Conservation (phyloP, 2,329 filamentous ascomycete species). For the Teratosphaeriaceae sp. region DNA sequence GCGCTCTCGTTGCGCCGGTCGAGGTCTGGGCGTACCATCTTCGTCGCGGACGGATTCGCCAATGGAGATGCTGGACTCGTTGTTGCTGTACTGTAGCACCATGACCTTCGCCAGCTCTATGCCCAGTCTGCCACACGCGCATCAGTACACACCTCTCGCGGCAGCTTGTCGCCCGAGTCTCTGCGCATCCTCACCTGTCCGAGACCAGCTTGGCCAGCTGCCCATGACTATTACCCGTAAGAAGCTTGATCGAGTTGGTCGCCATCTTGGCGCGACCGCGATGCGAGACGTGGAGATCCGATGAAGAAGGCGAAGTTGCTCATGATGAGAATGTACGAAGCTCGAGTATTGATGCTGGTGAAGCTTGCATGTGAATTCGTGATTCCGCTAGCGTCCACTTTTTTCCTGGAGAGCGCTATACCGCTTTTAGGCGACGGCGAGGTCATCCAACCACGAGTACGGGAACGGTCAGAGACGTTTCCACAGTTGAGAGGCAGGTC, state of each 20-base stretch:
- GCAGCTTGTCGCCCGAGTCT: neutral
- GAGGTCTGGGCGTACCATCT: slow-evolving; percentile 72
- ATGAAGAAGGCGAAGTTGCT: neutral
- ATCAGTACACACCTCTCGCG: neutral
- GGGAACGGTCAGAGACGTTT: neutral
- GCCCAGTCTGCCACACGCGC: slow-evolving; percentile 51
- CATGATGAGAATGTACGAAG: slow-evolving; percentile 7
- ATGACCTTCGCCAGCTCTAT: slow-evolving; percentile 73
- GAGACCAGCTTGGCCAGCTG: slow-evolving; percentile 64
- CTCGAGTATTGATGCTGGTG: neutral
- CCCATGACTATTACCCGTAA: slow-evolving; percentile 70
- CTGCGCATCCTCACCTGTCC: slow-evolving; percentile 47
- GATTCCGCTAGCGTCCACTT: slow-evolving; percentile 3
- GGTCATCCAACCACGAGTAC: too few relatives aligned
- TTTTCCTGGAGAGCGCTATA: neutral
- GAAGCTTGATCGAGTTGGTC: slow-evolving; percentile 66
- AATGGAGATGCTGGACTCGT: slow-evolving; percentile 85
- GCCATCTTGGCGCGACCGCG: slow-evolving; percentile 46
- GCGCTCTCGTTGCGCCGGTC: too few relatives aligned
- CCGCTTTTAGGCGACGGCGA: neutral
- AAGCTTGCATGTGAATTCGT: neutral
- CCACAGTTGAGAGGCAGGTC: neutral
- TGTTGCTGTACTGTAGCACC: slow-evolving; percentile 79
- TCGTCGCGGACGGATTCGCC: slow-evolving; percentile 95
- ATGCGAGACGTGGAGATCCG: slow-evolving; percentile 3